Base-by-base conservation (phyloP, 2,329 filamentous ascomycete species). In the Trichoderma sp. region DNA sequence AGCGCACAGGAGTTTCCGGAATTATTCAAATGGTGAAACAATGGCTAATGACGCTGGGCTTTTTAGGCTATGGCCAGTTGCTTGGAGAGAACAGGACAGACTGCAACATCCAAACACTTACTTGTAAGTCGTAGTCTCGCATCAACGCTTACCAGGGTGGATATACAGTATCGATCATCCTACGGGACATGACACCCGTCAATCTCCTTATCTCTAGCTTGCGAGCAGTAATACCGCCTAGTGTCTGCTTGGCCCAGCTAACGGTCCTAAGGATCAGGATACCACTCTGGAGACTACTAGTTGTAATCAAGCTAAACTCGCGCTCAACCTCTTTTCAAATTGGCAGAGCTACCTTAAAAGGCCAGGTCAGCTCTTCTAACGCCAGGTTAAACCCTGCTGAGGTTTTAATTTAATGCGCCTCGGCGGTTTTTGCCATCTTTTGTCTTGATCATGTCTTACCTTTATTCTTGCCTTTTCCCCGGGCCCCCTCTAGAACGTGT, bases 161-260 rank as follows among this genome's bases (percentile, higher is more conserved):
- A 47, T 47, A 47, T 20, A 50, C 47, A 23, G 47, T 23, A 39
- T 50, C 68, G 59, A 65, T 70, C 68, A 39, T 55, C 43, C 36
- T 53, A 65, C 59, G 68, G 59, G 59, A 53, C 15, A 63, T 28
- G 58, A 65, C 58, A 23, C 39, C 65, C 53, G 53, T 53, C 68
- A 70, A 55, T 59, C 55, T 34, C n/a, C 55, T 28, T 50, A 59
- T 59, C 66, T 61, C 26, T 34, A 68, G 55, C 55, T 32, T 61
- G 66, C 20, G 28, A 61, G 32, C 23, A 50, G 66, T 43, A 43
- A n/a, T n/a, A 12, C 15, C 36, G 34, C 20, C 15, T 15, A 59
- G 53, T 47, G 36, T 58, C 28, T 68, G 36, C 28, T 47, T 26
- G 36, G 17, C 12, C 59, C n/a, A 11, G 11, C 66, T 34, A 61